Base-by-base conservation (phyloP, 176 grass and related monocot species). In the Bonia amplexicaulis region DNA sequence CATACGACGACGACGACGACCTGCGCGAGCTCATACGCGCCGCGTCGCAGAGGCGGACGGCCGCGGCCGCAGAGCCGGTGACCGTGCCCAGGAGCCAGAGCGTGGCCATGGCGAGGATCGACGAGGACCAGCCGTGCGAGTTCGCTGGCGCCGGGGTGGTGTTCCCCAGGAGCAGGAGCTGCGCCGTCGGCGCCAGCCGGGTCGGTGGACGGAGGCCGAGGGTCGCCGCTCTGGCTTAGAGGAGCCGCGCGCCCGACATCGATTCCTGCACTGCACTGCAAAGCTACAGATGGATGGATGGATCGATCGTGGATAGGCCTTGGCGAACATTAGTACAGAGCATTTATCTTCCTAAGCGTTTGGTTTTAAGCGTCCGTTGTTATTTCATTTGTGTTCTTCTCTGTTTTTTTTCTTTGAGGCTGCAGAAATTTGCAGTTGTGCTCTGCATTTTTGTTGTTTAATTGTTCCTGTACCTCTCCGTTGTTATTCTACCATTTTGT, bases 11-110 rank as follows among this genome's bases (percentile, higher is more conserved):
- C 73, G 83, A 91, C 45, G 83, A 88, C 17, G 94, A 97, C 64
- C 52, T 97, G 60, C 42, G 82, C 25, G 95, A 91, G 77, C 89
- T 97, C 74, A 83, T 97, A 15, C 90, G 95, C 49, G 90, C 92
- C 15, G 91, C 91, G 37, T 88, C 86, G 3, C 82, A 93, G 90
- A 73, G 88, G 59, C 85, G 81, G 7, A 31, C 59, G 14, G 1
- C 45, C 23, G 29, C n/a, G 7, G 69, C 58, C 3, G 12, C 66
- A 2, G 29, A 47, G 45, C 84, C 79, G 58, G 14, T 40, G 0
- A 6, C 16, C 58, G 84, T 90, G 67, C 66, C 73, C 6, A 19
- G 88, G 55, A 91, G 92, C 87, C 87, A 87, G 48, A 97, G 92
- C 73, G 92, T 85, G 4, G 90, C 87, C 31, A 90, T 92, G 71